Conservation (phyloP, 2,329 filamentous ascomycete species). For the Arthrobotrys sphaeroides region DNA sequence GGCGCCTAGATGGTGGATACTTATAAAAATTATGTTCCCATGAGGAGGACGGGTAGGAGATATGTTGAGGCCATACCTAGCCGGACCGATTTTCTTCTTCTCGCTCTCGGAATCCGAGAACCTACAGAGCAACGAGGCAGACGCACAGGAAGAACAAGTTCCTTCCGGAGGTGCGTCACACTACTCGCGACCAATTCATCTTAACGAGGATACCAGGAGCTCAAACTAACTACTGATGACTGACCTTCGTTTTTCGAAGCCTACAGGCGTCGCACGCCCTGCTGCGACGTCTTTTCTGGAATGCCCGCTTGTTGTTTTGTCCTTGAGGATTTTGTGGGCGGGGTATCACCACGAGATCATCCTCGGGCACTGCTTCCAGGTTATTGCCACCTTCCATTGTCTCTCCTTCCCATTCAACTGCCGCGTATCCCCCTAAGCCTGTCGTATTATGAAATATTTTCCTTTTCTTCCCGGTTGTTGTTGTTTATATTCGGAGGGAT, state of each 20-base stretch:
- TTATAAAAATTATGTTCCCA: conserved; percentile 3
- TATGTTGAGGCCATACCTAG: conserved; percentile 51
- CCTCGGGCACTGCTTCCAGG: conserved; percentile 47
- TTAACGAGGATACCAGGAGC: background rate
- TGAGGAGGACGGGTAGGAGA: background rate
- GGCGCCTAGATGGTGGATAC: conserved; percentile 52
- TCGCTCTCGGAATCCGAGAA: conserved; percentile 57
- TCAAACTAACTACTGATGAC: conserved; percentile 1
- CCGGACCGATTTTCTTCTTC: conserved; percentile 57
- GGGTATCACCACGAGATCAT: conserved; percentile 53
- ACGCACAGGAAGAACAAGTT: conserved; percentile 57
- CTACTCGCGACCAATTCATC: conserved; percentile 32
- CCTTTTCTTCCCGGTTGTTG: background rate
- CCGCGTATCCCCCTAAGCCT: background rate
- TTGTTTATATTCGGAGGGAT: background rate
- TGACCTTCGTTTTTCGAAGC: conserved; percentile 58
- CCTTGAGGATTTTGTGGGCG: conserved; percentile 39
- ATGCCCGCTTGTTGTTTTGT: conserved; percentile 55
- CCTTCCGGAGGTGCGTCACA: conserved; percentile 58
- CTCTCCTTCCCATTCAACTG: background rate
- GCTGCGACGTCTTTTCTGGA: conserved; percentile 57
- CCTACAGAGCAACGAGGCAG: conserved; percentile 57
- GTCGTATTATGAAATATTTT: background rate
- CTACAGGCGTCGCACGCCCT: conserved; percentile 58
- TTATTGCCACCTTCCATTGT: conserved; percentile 28